Evolutionary conservation across 768 basidiomycete species (phyloP), one percentile per base, ranked within the genome.

Genomic region (Mycena polygramma): DNA sequence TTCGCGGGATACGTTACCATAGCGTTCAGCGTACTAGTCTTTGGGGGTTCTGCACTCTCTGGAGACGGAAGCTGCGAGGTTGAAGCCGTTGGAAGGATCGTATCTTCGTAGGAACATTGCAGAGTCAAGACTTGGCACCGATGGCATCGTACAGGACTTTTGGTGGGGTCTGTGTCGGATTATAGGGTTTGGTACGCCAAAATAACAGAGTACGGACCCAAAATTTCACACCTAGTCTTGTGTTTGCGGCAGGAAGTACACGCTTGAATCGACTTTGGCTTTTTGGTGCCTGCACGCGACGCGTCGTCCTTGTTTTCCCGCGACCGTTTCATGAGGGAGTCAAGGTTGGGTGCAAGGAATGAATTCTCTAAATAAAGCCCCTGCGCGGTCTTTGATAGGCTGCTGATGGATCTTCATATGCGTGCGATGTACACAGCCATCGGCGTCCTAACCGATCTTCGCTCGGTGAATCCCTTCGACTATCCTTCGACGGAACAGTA

Each of bases 211-310:
- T 35, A 63, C 52, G 77, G 70, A 69, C 83, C 83, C 37, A 84
- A 80, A 74, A 84, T 77, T 74, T 84, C 83, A 70, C 83, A 84
- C 15, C 83, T 79, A 39, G 83, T 85, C 54, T 85, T 84, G 75
- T 83, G 79, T 58, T 83, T 84, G 51, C 81, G 76, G 63, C 84
- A 84, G 0, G 53, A 63, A 2, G 45, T 10, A 46, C 83, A 84
- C 2, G 84, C 84, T 69, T 81, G 80, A 39, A 39, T 39, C 7
- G 7, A 7, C 13, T 39, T 39, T 39, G 39, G 39, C 58, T 82
- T 81, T 66, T 82, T 82, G 2, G 68, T 20, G 11, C 53, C 57
- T 24, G 78, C 68, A 39, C 65, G 59, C 36, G 49, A 14, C 7
- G 64, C 43, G 17, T 62, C 59, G 36, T 63, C 70, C 48, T 64